Base-by-base conservation (phyloP, 208 protist species). In the Balamuthia mandrillaris region DNA sequence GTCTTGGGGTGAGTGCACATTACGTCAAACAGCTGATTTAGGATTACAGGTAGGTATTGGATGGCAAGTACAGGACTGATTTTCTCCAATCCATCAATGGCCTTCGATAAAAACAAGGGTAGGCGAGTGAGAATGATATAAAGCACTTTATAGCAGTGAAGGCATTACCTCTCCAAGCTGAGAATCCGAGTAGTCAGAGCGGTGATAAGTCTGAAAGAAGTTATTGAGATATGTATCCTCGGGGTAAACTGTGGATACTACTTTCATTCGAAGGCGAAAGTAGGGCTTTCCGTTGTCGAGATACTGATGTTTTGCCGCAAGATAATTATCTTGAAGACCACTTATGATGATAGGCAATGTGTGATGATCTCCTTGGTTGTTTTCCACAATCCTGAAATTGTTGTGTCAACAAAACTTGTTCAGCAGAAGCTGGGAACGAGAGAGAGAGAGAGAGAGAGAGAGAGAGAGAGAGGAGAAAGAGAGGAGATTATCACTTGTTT, bases 221-320 rank as follows among this genome's bases (percentile, higher is more conserved):
- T 56, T 58, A 12, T 84, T 90, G 21, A 90, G 31, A 33, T 56
- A 29, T 14, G 35, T 3, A 12, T 90, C 84, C 24, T 90, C 81
- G 16, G 87, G 77, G 27, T 75, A 90, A 2, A 90, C n/a, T n/a
- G 66, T 86, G 0, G 65, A 84, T 1, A 74, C 41, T 16, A 90
- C 27, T 10, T 56, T 54, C 10, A 87, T 1, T 24, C 85, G 72
- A 5, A 87, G 33, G 35, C 86, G 86, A 49, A 90, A 87, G 21
- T 88, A 41, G 37, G 37, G 81, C 33, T 58, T 45, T 6, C 84
- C 84, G 45, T 58, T 78, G 44, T 90, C 87, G 0, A 87, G 42
- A 2, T 85, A 74, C 2, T 31, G 4, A 21, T 51, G 41, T 5
- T 84, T 58, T 35, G 63, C 77, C 3, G 77, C 63, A 12, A 84